phyloP scores from a whole-genome alignment of 208 protist genomes.

The Acanthamoeba healyi region DNA sequence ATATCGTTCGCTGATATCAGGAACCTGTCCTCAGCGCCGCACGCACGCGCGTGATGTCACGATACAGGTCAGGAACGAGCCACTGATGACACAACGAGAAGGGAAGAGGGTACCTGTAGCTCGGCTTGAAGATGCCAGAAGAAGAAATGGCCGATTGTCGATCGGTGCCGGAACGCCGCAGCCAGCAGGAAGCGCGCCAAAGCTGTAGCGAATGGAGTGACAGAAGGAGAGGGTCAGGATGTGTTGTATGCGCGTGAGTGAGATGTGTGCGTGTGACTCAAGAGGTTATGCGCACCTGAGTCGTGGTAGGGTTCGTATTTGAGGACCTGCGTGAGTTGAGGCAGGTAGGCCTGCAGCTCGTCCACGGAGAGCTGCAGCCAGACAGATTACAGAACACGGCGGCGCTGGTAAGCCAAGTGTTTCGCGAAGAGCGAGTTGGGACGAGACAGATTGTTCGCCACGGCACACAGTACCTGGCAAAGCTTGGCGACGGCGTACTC shows the following conservation, averaged over 20 bases:
- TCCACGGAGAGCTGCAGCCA: conserved; percentile 10
- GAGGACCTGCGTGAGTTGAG: conserved; percentile 87
- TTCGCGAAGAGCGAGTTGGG: background rate
- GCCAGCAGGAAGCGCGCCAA: conserved; percentile 88
- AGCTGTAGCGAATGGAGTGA: background rate
- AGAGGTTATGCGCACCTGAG: conserved; percentile 66
- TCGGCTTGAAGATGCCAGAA: conserved; percentile 89
- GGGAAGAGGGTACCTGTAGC: background rate
- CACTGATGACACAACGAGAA: background rate
- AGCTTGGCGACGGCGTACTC: conserved; percentile 83
- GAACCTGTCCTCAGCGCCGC: conserved; percentile 69
- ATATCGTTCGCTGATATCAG: conserved; percentile 83
- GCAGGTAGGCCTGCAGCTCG: conserved; percentile 84
- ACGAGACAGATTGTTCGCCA: conserved; percentile 81
- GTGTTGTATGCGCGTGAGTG: background rate
- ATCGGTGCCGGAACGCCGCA: conserved; percentile 85
- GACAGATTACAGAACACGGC: too few relatives aligned
- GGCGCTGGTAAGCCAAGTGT: too few relatives aligned
- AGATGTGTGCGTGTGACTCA: too few relatives aligned
- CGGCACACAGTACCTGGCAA: conserved; percentile 80
- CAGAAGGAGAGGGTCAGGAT: conserved; percentile 69
- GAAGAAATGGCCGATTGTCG: conserved; percentile 87
- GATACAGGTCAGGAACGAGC: too few relatives aligned
- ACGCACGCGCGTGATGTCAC: background rate
- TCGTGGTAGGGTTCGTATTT: conserved; percentile 93